Percentiles rank a stretch among this genome's conserved stretches.
Conservation (phyloP, 1,284 basidiomycete species). For the Blastosporella zonata region DNA sequence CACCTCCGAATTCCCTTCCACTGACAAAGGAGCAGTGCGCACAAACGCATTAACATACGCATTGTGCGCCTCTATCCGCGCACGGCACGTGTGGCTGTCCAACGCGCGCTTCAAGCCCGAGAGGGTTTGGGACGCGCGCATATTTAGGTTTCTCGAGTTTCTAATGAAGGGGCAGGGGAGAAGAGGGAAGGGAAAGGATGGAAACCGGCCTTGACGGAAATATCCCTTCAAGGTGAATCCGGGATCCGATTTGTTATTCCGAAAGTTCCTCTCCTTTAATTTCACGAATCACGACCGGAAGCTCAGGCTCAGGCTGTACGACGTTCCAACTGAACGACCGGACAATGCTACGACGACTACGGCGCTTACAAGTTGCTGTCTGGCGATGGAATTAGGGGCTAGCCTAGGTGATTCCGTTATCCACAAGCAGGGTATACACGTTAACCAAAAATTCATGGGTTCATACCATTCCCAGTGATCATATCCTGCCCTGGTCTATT, state of each 20-base stretch:
- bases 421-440: too few relatives aligned
- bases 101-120: not conserved
- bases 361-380: too few relatives aligned
- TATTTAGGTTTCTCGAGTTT: not conserved
- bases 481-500: too few relatives aligned
- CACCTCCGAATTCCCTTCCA: not conserved
- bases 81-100: constrained; percentile 21
- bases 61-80: constrained; percentile 34
- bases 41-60: constrained; percentile 52
- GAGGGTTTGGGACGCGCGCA: not conserved
- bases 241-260: not conserved
- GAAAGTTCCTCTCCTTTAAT: not conserved
- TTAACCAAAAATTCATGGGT: too few relatives aligned
- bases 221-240: not conserved
- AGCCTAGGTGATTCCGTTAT: too few relatives aligned
- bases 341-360: too few relatives aligned
- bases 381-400: too few relatives aligned
- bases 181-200: not conserved
- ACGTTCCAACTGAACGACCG: too few relatives aligned
- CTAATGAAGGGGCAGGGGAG: not conserved
- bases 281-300: not conserved
- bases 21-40: constrained; percentile 25
- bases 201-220: too few relatives aligned
- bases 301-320: too few relatives aligned
- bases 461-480: too few relatives aligned